A percentile compares a stretch with the other conserved stretches of the same genome.
Evolutionary conservation across 2,329 filamentous ascomycete species (phyloP).

Genomic region (Xylaria arbuscula): DNA sequence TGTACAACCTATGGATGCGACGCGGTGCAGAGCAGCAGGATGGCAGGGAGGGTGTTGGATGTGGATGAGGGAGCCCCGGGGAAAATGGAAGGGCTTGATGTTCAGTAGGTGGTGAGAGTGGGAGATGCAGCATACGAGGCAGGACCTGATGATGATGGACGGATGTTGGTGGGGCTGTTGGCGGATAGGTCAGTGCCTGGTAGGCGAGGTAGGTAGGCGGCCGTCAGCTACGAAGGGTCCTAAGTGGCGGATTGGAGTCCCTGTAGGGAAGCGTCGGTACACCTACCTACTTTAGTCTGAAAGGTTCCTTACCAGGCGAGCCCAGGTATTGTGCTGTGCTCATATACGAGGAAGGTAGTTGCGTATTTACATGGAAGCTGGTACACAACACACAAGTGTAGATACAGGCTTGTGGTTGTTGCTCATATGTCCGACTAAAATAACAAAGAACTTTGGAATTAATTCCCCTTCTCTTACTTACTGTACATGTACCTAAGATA

Average conservation of each 20-base stretch:
- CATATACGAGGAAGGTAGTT: too few species aligned
- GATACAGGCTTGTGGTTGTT: too few species aligned
- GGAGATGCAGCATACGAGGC: not conserved
- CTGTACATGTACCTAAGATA: too few species aligned
- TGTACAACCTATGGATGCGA: not conserved
- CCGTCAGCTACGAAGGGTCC: not conserved
- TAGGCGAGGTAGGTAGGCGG: not conserved
- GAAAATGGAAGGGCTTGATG: not conserved
- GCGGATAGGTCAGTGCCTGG: not conserved
- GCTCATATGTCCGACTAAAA: too few species aligned
- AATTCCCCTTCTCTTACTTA: too few species aligned
- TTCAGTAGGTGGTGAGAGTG: not conserved
- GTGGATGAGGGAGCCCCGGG: not conserved
- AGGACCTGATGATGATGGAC: conserved; percentile 18
- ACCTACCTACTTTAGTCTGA: not conserved
- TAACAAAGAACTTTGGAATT: not conserved
- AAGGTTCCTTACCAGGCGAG: too few species aligned
- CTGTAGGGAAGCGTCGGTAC: not conserved
- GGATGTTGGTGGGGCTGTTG: conserved; percentile 18
- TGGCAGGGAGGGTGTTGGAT: not conserved
- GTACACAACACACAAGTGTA: too few species aligned
- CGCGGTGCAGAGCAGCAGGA: not conserved
- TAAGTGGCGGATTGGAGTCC: conserved; percentile 6
- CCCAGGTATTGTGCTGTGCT: too few species aligned
- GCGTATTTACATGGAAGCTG: too few species aligned